Evolutionary conservation across 2,329 filamentous ascomycete genomes (phyloP).

Genomic region (Ascomycota sp.): DNA sequence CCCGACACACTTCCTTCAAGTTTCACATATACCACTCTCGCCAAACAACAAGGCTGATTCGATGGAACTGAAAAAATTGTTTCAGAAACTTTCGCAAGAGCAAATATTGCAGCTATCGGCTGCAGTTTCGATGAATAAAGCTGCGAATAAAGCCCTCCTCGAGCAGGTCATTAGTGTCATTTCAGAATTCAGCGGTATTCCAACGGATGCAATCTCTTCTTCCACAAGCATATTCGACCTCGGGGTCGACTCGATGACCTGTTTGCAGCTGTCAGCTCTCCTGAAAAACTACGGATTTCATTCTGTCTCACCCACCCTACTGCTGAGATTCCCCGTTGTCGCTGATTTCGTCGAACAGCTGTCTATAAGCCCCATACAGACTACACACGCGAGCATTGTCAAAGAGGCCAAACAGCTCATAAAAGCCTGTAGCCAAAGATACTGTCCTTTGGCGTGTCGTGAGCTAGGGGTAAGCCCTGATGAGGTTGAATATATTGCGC

Average conservation of each 20-base stretch:
- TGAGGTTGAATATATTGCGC: constrained; percentile 50
- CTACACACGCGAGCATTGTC: constrained; percentile 5
- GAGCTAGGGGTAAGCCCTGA: constrained; percentile 25
- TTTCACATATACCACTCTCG: constrained; percentile 55
- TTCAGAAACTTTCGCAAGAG: constrained; percentile 34
- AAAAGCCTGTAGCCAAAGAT: constrained; percentile 38
- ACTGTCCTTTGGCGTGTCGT: constrained; percentile 28
- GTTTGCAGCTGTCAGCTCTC: constrained; percentile 41
- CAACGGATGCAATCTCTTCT: constrained; percentile 20
- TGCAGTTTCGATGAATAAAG: constrained; percentile 8
- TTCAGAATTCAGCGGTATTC: constrained; percentile 25
- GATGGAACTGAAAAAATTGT: constrained; percentile 45
- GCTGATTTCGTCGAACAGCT: constrained; percentile 22
- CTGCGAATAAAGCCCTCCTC: constrained; percentile 16
- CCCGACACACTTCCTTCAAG: constrained; percentile 55
- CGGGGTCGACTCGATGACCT: constrained; percentile 72
- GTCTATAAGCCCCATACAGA: not conserved
- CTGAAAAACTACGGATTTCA: constrained; percentile 41
- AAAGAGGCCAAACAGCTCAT: constrained; percentile 36
- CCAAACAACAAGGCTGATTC: constrained; percentile 75
- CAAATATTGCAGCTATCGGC: constrained; percentile 35
- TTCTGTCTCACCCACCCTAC: constrained; percentile 36
- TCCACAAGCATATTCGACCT: constrained; percentile 59
- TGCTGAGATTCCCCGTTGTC: constrained; percentile 40
- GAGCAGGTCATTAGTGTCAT: constrained; percentile 30